phyloP scores from a whole-genome alignment of 768 basidiomycete species.

The Tylopilus plumbeoviolaceoides region DNA sequence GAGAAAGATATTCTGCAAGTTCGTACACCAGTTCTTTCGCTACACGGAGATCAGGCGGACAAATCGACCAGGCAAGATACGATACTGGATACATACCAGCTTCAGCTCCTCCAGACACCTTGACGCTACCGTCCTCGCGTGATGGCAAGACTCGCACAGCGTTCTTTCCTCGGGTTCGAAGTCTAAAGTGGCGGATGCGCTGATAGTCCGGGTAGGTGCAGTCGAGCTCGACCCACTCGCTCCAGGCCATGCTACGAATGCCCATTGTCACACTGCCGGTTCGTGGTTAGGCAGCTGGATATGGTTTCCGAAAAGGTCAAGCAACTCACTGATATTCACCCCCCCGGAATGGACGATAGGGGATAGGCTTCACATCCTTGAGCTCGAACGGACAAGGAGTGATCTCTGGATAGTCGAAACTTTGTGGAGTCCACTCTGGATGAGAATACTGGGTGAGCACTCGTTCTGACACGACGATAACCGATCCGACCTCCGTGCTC shows the following conservation, averaged over 20 bases:
- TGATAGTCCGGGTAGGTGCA: slow-evolving; percentile 52
- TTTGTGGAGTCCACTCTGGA: slow-evolving; percentile 50
- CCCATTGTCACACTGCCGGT: slow-evolving; percentile 60
- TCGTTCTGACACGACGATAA: neutral
- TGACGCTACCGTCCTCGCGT: slow-evolving; percentile 37
- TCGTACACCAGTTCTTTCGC: slow-evolving; percentile 68
- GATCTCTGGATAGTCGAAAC: slow-evolving; percentile 50
- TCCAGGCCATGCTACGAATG: slow-evolving; percentile 62
- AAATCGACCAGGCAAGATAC: neutral
- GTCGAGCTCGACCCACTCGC: slow-evolving; percentile 73
- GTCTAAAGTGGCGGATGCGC: slow-evolving; percentile 51
- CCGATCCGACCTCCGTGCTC: slow-evolving; percentile 20
- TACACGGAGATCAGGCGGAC: slow-evolving; percentile 20
- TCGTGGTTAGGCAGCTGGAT: slow-evolving; percentile 4
- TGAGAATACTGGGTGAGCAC: neutral
- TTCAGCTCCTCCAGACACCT: slow-evolving; percentile 26
- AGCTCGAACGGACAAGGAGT: slow-evolving; percentile 37
- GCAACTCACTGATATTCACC: slow-evolving; percentile 57
- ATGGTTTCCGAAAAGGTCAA: neutral
- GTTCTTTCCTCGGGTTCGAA: slow-evolving; percentile 45
- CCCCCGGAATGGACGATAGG: slow-evolving; percentile 62
- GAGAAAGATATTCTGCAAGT: slow-evolving; percentile 60
- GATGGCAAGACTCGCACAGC: slow-evolving; percentile 44
- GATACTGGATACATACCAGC: slow-evolving; percentile 20
- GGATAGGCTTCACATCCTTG: slow-evolving; percentile 48